Base-by-base conservation (phyloP, 2,329 filamentous ascomycete species). In the Botryotinia narcissicola region DNA sequence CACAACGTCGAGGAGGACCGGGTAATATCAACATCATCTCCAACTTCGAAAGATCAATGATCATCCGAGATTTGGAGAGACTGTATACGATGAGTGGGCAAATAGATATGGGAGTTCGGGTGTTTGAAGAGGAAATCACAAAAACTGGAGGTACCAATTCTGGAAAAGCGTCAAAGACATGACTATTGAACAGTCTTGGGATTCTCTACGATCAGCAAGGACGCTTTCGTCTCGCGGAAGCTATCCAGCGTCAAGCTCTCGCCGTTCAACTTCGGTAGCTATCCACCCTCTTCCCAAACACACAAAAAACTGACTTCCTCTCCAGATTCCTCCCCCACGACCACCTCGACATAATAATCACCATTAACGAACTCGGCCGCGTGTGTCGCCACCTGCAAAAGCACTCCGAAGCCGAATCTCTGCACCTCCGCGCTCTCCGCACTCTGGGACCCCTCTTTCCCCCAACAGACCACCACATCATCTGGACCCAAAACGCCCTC, bases 161-260 rank as follows among this genome's bases (percentile, higher is more conserved):
- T 5, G 71, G 71, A 10, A 72, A 72, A 61, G 71, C 48, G 7
- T 72, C 71, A 18, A 72, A 72, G 40, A 54, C 71, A 6, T 72
- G 71, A 62, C 9, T 72, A 48, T 18, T 72, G 8, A 72, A 72
- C 20, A 72, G 71, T 42, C 71, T 72, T 44, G 71, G 71, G 3
- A 72, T 72, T 40, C 71, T 72, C 18, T 72, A 72, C 63, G 71
- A 72, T 40, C 71, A 72, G n/a, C 71, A 72, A 72, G 62, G 71
- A 29, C 22, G 71, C 14, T 72, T 69, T 7, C 51, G 64, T 18
- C 71, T 72, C 10, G 71, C 71, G 5, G 71, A 72, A 60, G 62
- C 71, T 20, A 69, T 72, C 1, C 62, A 72, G 29, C 71, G 71
- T 25, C 71, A 72, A 72, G 71, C 71, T n/a, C 54, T 72, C 12